phyloP scores from a whole-genome alignment of 805 yeast genomes.

The Saturnispora zaruensis region DNA sequence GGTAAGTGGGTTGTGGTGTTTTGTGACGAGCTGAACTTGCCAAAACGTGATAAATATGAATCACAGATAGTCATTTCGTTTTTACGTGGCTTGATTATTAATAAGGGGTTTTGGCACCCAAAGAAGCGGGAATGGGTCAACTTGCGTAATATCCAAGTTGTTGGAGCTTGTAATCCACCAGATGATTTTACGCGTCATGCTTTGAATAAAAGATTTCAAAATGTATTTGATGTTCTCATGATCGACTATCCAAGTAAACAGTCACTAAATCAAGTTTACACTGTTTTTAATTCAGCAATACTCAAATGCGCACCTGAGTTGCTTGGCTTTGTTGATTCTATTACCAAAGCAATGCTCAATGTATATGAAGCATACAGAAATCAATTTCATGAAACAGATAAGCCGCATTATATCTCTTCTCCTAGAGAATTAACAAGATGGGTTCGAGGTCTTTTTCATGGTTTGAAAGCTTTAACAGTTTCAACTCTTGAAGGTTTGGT shows the following conservation, averaged over 20 bases:
- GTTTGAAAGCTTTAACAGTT: conserved; percentile 18
- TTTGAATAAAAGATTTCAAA: conserved; percentile 51
- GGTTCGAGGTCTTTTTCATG: conserved; percentile 60
- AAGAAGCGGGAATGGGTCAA: conserved; percentile 56
- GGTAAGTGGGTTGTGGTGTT: conserved; percentile 75
- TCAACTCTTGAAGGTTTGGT: conserved; percentile 38
- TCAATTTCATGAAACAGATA: conserved; percentile 31
- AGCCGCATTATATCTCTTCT: conserved; percentile 64
- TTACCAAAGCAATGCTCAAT: conserved; percentile 60
- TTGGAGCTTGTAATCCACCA: conserved; percentile 95
- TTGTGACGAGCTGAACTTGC: conserved; percentile 88
- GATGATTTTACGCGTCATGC: conserved; percentile 64
- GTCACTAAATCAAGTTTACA: conserved; percentile 63
- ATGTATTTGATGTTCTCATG: conserved; percentile 58
- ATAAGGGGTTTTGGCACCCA: conserved; percentile 68
- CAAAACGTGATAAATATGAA: conserved; percentile 61
- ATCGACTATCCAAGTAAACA: conserved; percentile 67
- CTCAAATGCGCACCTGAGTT: conserved; percentile 54
- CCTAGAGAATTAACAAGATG: conserved; percentile 91
- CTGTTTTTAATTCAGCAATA: conserved; percentile 45
- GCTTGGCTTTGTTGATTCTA: conserved; percentile 40
- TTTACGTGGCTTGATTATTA: conserved; percentile 65
- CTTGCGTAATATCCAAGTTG: conserved; percentile 60
- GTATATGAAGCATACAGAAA: conserved; percentile 42
- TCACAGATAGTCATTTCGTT: conserved; percentile 65